Evolutionary conservation across 2,329 filamentous ascomycete genomes (phyloP).

Genomic region (Polytolypa hystricis): DNA sequence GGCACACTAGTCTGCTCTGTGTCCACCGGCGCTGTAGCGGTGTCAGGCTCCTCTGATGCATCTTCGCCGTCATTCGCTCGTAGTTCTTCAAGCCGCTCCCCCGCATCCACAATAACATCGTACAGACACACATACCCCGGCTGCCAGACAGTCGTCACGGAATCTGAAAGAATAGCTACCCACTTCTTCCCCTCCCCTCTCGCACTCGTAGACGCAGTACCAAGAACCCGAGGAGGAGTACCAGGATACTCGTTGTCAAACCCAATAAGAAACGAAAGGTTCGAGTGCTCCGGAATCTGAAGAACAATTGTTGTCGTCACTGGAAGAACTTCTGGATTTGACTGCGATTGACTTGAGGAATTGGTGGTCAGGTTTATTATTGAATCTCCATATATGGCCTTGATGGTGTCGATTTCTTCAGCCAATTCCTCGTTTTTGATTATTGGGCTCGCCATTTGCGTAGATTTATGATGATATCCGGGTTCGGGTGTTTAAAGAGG

Average conservation of each 20-base stretch:
- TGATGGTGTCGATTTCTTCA: constrained; percentile 39
- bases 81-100: constrained; percentile 44
- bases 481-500: too few species aligned
- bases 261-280: constrained; percentile 41
- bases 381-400: constrained; percentile 53
- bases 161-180: constrained; percentile 56
- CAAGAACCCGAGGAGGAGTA: constrained; percentile 59
- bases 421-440: constrained; percentile 31
- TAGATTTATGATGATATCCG: too few species aligned
- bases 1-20: constrained; percentile 18
- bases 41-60: constrained; percentile 12
- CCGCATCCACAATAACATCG: constrained; percentile 65
- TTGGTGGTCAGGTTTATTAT: constrained; percentile 38
- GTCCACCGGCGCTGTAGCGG: constrained; percentile 8
- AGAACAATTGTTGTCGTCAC: constrained; percentile 44
- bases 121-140: constrained; percentile 76
- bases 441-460: too few species aligned
- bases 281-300: constrained; percentile 49
- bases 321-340: constrained; percentile 18
- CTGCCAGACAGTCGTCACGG: constrained; percentile 56
- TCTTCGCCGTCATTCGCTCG: constrained; percentile 20
- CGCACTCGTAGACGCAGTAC: constrained; percentile 66
- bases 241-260: constrained; percentile 69
- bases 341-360: constrained; percentile 14
- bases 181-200: constrained; percentile 62